Conservation (phyloP, 2,329 filamentous ascomycete species). For the Ophiostoma triangulosporum region DNA sequence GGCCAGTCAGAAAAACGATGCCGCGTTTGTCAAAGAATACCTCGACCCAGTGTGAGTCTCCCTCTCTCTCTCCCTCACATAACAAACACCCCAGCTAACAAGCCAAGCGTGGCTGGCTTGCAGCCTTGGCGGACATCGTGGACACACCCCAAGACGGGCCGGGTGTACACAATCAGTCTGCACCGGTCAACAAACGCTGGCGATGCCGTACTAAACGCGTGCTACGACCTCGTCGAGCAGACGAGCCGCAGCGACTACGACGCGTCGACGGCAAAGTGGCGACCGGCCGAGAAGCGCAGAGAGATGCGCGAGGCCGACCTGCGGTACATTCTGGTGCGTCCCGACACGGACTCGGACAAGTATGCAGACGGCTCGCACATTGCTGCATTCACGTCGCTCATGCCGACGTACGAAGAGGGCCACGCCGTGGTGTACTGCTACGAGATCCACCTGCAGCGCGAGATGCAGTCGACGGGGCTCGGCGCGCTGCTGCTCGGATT, state of each 20-base stretch:
- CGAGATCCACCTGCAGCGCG: slow-evolving; percentile 54
- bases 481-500: slow-evolving; percentile 45
- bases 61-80: not conserved
- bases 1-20: slow-evolving; percentile 34
- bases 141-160: slow-evolving; percentile 34
- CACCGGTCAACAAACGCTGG: slow-evolving; percentile 25
- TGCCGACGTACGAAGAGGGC: slow-evolving; percentile 56
- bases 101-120: not conserved
- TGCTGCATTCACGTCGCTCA: slow-evolving; percentile 49
- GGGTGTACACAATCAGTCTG: slow-evolving; percentile 32
- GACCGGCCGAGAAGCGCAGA: slow-evolving; percentile 40
- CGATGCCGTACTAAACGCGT: slow-evolving; percentile 34
- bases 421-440: slow-evolving; percentile 63
- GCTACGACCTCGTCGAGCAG: slow-evolving; percentile 43
- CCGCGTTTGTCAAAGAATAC: slow-evolving; percentile 35
- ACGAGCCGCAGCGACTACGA: slow-evolving; percentile 55
- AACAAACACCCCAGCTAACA: not conserved
- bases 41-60: slow-evolving; percentile 31
- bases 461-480: slow-evolving; percentile 45
- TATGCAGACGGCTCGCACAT: slow-evolving; percentile 19
- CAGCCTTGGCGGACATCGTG: slow-evolving; percentile 25
- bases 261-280: slow-evolving; percentile 49
- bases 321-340: slow-evolving; percentile 50
- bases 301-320: slow-evolving; percentile 59
- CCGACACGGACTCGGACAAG: not conserved